phyloP scores from a whole-genome alignment of 768 basidiomycete genomes.

The Boletus sp. region DNA sequence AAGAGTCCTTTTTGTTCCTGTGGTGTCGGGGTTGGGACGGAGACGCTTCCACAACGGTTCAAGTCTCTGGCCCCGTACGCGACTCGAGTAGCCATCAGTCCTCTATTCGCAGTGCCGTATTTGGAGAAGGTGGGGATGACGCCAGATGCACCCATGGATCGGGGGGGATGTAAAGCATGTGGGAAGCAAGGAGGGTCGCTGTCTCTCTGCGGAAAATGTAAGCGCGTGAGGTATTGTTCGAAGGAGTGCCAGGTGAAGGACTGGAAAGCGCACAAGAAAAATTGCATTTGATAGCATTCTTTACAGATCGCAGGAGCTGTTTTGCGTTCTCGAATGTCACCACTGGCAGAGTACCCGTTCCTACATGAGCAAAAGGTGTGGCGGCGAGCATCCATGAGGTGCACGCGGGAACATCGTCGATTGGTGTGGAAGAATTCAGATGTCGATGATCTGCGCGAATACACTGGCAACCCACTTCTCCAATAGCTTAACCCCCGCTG shows the following conservation, averaged over 20 bases:
- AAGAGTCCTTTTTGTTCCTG: slow-evolving; percentile 50
- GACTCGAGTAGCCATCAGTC: slow-evolving; percentile 50
- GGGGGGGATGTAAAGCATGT: slow-evolving; percentile 19
- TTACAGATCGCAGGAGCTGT: no score
- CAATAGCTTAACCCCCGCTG: no score
- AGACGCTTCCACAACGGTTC: slow-evolving; percentile 38
- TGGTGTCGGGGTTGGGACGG: slow-evolving; percentile 47
- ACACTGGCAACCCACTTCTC: no score
- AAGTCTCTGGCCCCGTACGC: slow-evolving; percentile 39
- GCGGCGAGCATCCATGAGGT: not conserved
- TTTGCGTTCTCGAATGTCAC: not conserved
- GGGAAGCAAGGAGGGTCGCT: slow-evolving; percentile 23
- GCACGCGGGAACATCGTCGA: not conserved
- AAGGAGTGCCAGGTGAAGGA: slow-evolving; percentile 42
- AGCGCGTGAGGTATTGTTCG: slow-evolving; percentile 41
- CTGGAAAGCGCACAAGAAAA: slow-evolving; percentile 46
- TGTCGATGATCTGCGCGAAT: no score
- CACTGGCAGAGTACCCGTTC: not conserved
- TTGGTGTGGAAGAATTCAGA: no score
- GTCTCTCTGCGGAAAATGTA: slow-evolving; percentile 37
- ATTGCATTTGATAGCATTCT: slow-evolving; percentile 20
- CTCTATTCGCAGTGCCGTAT: slow-evolving; percentile 51
- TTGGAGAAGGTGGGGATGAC: slow-evolving; percentile 36
- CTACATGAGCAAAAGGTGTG: not conserved
- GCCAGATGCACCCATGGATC: not conserved